These are phyloP conservation scores for Pyrenophora graminea DNA, from an alignment of 2,329 filamentous ascomycete species.

Conservation along the genomic window DNA sequence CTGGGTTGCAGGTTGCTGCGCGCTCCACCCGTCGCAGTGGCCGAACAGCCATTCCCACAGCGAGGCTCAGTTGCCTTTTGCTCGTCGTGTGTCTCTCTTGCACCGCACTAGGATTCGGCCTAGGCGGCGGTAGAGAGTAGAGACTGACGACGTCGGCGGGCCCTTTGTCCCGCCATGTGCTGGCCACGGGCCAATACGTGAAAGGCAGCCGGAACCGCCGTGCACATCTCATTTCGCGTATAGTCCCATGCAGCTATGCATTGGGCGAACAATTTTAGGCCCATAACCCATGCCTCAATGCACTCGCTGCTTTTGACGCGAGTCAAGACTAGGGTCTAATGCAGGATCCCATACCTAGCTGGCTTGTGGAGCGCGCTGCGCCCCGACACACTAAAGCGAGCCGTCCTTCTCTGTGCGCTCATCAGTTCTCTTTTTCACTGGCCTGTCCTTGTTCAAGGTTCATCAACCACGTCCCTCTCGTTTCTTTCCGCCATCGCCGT, in stretches of 20 bases:
- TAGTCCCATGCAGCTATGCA: slow-evolving; percentile 36
- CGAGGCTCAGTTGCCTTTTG: slow-evolving; percentile 15
- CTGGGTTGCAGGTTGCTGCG: neutral
- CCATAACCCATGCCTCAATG: slow-evolving; percentile 44
- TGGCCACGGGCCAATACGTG: slow-evolving; percentile 21
- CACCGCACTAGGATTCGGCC: slow-evolving; percentile 23
- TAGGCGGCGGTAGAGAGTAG: slow-evolving; percentile 20
- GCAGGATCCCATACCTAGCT: slow-evolving; percentile 31
- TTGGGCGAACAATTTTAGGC: slow-evolving; percentile 38
- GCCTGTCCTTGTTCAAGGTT: slow-evolving; percentile 46
- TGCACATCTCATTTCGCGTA: slow-evolving; percentile 45
- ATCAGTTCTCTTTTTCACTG: slow-evolving; percentile 50
- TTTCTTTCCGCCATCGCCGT: slow-evolving; percentile 41
- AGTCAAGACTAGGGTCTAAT: slow-evolving; percentile 24
- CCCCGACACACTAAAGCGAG: slow-evolving; percentile 46
- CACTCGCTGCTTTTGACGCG: slow-evolving; percentile 41
- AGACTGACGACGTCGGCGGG: slow-evolving; percentile 15
- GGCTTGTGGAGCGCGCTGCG: slow-evolving; percentile 46
- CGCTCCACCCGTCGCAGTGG: slow-evolving; percentile 2
- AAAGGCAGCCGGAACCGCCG: slow-evolving; percentile 30
- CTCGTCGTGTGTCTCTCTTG: neutral
- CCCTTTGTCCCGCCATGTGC: slow-evolving; percentile 26
- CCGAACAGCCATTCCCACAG: slow-evolving; percentile 15
- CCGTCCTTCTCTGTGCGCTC: slow-evolving; percentile 45
- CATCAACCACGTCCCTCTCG: slow-evolving; percentile 49